Base-by-base conservation (phyloP, 345 rosid species). In the Rhizophora mangle region DNA sequence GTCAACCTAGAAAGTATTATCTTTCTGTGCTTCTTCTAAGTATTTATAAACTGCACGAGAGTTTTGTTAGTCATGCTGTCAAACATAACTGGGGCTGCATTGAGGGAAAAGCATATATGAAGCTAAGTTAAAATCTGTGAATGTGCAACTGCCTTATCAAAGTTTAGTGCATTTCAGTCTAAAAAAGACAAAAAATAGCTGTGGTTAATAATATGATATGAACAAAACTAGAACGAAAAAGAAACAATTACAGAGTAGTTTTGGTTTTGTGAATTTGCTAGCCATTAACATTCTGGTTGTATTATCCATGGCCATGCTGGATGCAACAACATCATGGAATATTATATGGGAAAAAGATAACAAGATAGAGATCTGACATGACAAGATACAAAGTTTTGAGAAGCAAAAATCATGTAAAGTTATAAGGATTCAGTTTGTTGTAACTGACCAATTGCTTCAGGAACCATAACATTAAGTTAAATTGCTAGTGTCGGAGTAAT, bases 351-450 rank as follows among this genome's bases (percentile, higher is more conserved):
- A 74, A 79, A 72, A 79, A 72, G 74, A 70, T 78, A 73, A 65
- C 74, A 53, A 66, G 80, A 70, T 75, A 70, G 82, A 56, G 10
- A 75, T 70, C 77, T 79, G 78, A 81, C 74, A 65, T 76, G 78
- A 65, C 68, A 37, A 69, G 78, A 72, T 71, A 77, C 76, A 71
- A 73, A 78, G 66, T 81, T 73, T 69, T 74, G 84, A 81, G 77
- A 80, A 76, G 68, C 76, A 65, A 53, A 59, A 56, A 67, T 74
- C 79, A 68, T 81, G 78, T 54, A 77, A 63, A 73, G 72, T 80
- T 80, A 68, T 73, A 71, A 73, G 73, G 82, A 65, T 77, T 73
- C 66, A 29, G 62, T 66, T 60, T 81, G 68, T 75, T 54, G 27
- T 36, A 75, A 81, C 65, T 71, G 69, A 65, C 58, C 31, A 65